Percentiles rank a stretch among this genome's conserved stretches.
These are phyloP conservation scores for Russula earlei DNA, from an alignment of 768 basidiomycete species.

Conservation along the genomic window DNA sequence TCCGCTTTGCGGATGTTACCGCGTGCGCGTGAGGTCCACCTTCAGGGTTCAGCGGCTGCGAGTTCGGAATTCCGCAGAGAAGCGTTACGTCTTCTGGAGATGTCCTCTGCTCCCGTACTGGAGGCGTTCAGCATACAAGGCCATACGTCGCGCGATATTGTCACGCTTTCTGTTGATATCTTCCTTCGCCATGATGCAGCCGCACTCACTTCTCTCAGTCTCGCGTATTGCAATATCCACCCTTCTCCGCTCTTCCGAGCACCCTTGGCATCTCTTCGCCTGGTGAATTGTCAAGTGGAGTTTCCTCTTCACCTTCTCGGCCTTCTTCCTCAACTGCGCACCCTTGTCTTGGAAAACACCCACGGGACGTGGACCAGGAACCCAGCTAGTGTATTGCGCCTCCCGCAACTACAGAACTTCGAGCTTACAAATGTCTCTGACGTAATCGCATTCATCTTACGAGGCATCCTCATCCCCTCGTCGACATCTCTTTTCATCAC, in stretches of 20 bases:
- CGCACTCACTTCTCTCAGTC: neutral
- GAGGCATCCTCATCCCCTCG: neutral
- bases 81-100: neutral
- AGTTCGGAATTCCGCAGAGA: neutral
- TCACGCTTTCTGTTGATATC: neutral
- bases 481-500: conserved; percentile 1
- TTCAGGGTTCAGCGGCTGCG: neutral
- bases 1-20: neutral
- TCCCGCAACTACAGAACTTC: neutral
- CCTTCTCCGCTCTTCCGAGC: neutral
- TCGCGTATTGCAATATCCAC: neutral
- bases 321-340: neutral
- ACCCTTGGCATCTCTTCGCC: neutral
- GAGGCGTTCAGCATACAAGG: neutral
- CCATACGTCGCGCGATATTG: neutral
- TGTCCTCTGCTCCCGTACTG: neutral
- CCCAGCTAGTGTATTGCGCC: no score
- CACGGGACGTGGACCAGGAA: neutral
- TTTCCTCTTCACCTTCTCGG: neutral
- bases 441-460: conserved; percentile 1
- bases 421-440: neutral
- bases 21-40: conserved; percentile 3
- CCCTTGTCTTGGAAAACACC: neutral
- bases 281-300: neutral
- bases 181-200: neutral